Conservation (phyloP, 768 basidiomycete genomes). For the Cystofilobasidium capitatum region DNA sequence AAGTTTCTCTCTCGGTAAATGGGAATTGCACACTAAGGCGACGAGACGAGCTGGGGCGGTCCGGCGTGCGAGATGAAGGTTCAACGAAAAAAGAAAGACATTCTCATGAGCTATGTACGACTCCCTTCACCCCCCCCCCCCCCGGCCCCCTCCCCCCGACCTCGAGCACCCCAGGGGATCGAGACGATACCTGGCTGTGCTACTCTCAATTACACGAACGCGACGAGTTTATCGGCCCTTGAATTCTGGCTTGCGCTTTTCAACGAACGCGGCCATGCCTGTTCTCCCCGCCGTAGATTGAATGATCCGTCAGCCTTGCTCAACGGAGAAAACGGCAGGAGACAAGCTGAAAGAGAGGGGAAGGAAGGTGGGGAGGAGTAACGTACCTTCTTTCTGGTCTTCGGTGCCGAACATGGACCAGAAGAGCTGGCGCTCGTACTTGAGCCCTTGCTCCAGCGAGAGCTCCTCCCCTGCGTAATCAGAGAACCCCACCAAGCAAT, state of each 20-base stretch:
- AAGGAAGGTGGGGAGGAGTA: not conserved
- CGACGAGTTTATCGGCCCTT: slow-evolving; percentile 44
- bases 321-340: not conserved
- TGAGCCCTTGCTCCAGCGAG: slow-evolving; percentile 67
- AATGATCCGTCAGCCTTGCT: too few relatives aligned
- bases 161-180: too few relatives aligned
- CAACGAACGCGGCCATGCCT: slow-evolving; percentile 92
- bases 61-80: too few relatives aligned
- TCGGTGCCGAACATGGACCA: slow-evolving; percentile 83
- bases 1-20: too few relatives aligned
- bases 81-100: too few relatives aligned
- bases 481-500: not conserved
- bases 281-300: not conserved
- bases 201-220: too few relatives aligned
- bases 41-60: too few relatives aligned
- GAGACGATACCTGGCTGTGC: too few relatives aligned
- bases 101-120: too few relatives aligned
- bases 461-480: slow-evolving; percentile 59
- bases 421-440: slow-evolving; percentile 82
- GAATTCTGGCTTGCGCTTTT: slow-evolving; percentile 83
- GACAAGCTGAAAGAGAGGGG: not conserved
- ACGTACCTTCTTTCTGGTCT: slow-evolving; percentile 82
- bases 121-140: too few relatives aligned
- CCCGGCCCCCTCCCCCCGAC: too few relatives aligned
- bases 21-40: too few relatives aligned